Percentiles rank a stretch among this genome's conserved stretches.
phyloP scores from a whole-genome alignment of 2,329 filamentous ascomycete genomes.

The Cladosporium sp. region DNA sequence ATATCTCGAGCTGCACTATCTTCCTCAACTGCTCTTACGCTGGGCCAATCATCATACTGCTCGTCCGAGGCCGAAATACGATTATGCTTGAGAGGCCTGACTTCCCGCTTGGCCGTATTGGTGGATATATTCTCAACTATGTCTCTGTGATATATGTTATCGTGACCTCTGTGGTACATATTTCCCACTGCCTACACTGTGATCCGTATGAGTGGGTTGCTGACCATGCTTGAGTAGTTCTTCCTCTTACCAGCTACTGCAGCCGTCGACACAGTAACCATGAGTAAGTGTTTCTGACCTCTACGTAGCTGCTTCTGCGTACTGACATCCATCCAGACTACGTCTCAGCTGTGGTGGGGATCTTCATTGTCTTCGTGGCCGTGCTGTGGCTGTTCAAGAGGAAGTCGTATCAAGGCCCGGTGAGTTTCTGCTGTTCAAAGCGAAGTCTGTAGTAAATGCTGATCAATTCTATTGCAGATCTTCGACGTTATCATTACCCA shows the following conservation, averaged over 20 bases:
- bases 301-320: neutral
- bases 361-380: conserved; percentile 10
- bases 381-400: conserved; percentile 9
- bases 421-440: neutral
- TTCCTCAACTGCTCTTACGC: conserved; percentile 19
- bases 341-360: conserved; percentile 12
- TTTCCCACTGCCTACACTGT: neutral
- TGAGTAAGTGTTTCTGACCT: neutral
- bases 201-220: neutral
- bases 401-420: conserved; percentile 14
- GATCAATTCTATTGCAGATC: neutral
- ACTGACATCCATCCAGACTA: conserved; percentile 13
- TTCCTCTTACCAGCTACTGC: conserved; percentile 5
- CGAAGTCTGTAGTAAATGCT: neutral
- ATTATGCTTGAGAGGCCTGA: neutral
- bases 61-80: neutral
- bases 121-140: conserved; percentile 3
- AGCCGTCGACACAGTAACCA: neutral
- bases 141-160: neutral
- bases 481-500: neutral
- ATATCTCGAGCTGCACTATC: conserved; percentile 17
- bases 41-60: conserved; percentile 11
- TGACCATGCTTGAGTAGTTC: neutral
- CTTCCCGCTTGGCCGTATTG: neutral
- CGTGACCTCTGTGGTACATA: conserved; percentile 8